Evolutionary conservation across 306 rosid species (phyloP).

Genomic region (Vigna trinervia): DNA sequence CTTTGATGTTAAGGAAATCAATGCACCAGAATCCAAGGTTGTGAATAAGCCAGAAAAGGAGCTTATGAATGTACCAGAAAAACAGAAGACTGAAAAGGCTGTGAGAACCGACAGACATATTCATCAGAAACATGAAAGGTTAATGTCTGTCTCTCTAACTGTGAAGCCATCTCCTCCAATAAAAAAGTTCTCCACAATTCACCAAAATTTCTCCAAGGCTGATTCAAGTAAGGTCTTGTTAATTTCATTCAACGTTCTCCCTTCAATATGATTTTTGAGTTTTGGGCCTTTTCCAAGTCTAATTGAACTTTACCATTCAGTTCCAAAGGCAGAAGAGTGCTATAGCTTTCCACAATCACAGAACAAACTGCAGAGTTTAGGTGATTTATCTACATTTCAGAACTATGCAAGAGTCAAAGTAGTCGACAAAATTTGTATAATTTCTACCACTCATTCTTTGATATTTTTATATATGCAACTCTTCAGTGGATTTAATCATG

Average conservation of each 20-base stretch:
- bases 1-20: slow-evolving; percentile 60
- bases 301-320: slow-evolving; percentile 35
- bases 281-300: slow-evolving; percentile 16
- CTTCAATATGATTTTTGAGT: slow-evolving; percentile 19
- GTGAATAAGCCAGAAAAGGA: slow-evolving; percentile 31
- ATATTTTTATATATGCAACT: slow-evolving; percentile 4
- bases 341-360: slow-evolving; percentile 60
- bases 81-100: slow-evolving; percentile 37
- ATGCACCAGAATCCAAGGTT: slow-evolving; percentile 40
- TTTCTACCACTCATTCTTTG: slow-evolving; percentile 6
- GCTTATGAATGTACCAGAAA: slow-evolving; percentile 18
- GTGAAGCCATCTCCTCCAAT: slow-evolving; percentile 58
- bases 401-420: slow-evolving; percentile 1
- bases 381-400: slow-evolving; percentile 52
- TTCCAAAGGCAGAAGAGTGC: slow-evolving; percentile 50
- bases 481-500: slow-evolving; percentile 79
- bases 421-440: background rate
- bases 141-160: slow-evolving; percentile 41
- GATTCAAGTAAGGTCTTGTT: slow-evolving; percentile 51
- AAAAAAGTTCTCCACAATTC: slow-evolving; percentile 46
- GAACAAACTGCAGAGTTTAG: slow-evolving; percentile 73
- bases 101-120: slow-evolving; percentile 34
- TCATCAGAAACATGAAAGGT: slow-evolving; percentile 46
- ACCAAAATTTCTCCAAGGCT: slow-evolving; percentile 49
- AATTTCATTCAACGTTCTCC: background rate